Percentiles rank a stretch among this genome's conserved stretches.
Evolutionary conservation across 176 grass and related monocot species (phyloP).

Genomic region (Avena eriantha): DNA sequence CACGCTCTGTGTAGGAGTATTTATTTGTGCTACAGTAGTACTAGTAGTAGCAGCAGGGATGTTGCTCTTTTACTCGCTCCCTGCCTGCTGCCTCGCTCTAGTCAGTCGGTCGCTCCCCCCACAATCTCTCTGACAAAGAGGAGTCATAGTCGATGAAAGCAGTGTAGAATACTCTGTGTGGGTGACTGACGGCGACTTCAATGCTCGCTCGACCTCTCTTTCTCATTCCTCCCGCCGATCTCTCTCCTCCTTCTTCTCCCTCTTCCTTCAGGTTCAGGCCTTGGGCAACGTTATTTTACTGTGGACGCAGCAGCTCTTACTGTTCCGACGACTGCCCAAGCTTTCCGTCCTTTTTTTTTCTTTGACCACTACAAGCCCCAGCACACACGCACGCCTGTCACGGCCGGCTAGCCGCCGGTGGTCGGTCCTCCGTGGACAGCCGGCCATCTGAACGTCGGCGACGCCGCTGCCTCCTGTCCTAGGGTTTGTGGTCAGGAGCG

Average conservation of each 20-base stretch:
- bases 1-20: constrained; percentile 27
- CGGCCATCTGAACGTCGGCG: background rate
- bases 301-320: constrained; percentile 33
- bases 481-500: too few species aligned
- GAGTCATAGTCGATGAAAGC: constrained; percentile 88
- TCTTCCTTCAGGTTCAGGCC: constrained; percentile 56
- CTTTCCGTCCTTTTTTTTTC: background rate
- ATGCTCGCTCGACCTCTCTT: constrained; percentile 48
- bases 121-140: constrained; percentile 83
- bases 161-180: constrained; percentile 91
- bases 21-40: background rate
- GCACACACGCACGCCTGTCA: too few species aligned
- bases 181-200: constrained; percentile 73
- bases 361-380: constrained; percentile 38
- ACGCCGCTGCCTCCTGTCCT: background rate
- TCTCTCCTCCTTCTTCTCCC: constrained; percentile 21
- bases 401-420: too few species aligned
- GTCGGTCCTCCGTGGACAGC: background rate
- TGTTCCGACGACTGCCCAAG: constrained; percentile 47
- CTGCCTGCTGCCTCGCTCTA: constrained; percentile 8
- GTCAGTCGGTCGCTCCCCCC: constrained; percentile 24
- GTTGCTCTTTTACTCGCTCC: constrained; percentile 79
- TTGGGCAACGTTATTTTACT: constrained; percentile 57
- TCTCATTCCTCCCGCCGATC: constrained; percentile 33
- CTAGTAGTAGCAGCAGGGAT: constrained; percentile 51